These are phyloP conservation scores for Fusarium sp. DNA, from an alignment of 2,329 filamentous ascomycete genomes.

Conservation along the genomic window DNA sequence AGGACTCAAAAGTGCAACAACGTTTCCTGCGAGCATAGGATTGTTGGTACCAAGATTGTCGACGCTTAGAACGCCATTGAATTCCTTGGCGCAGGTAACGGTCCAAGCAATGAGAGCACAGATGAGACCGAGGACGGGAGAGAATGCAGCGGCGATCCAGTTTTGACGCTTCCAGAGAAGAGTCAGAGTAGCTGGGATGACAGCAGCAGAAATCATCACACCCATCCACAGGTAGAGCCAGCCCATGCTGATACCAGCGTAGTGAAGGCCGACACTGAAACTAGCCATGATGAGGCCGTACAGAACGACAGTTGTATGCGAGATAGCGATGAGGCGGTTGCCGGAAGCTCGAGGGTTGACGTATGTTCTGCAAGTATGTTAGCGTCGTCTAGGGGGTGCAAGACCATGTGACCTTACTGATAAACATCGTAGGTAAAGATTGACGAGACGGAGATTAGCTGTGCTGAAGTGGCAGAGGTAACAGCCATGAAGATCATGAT, in stretches of 20 bases:
- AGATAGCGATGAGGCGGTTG: conserved; percentile 82
- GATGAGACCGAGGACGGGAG: conserved; percentile 74
- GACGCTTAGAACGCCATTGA: conserved; percentile 77
- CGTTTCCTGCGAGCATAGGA: conserved; percentile 90
- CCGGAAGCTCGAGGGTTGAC: conserved; percentile 83
- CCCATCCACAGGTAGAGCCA: conserved; percentile 94
- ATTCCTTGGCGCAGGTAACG: conserved; percentile 73
- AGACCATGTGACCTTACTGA: conserved; percentile 27
- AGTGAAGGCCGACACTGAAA: conserved; percentile 81
- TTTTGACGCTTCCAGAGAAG: conserved; percentile 86
- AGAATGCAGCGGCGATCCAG: conserved; percentile 75
- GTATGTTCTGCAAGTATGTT: conserved; percentile 33
- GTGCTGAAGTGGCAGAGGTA: conserved; percentile 83
- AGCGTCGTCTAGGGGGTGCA: too few species aligned
- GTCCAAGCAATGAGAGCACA: conserved; percentile 81
- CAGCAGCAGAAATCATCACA: conserved; percentile 86
- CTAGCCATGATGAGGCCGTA: conserved; percentile 83
- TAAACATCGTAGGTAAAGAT: conserved; percentile 65
- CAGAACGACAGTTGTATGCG: conserved; percentile 75
- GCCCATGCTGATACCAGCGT: conserved; percentile 85
- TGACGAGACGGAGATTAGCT: conserved; percentile 87
- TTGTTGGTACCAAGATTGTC: conserved; percentile 83
- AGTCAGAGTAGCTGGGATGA: conserved; percentile 84
- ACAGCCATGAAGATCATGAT: conserved; percentile 68
- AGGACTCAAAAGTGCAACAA: conserved; percentile 83